Evolutionary conservation across 768 basidiomycete genomes (phyloP), one percentile per base, ranked within the genome.

Genomic region (Leccinum imitatum): DNA sequence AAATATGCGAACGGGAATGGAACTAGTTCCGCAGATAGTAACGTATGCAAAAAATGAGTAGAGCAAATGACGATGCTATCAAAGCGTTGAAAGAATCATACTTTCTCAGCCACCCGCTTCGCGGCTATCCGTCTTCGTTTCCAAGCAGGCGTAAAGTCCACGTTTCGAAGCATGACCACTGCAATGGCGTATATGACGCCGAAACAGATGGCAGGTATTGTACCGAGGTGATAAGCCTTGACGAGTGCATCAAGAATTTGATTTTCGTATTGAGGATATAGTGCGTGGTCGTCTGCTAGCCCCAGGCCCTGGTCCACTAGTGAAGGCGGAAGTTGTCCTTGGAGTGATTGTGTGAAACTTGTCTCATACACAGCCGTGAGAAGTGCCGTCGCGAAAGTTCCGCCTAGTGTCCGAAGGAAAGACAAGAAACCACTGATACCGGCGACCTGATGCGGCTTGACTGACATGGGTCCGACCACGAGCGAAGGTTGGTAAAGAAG

Each of bases 351-450:
- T 19, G 74, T 74, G 53, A 74, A 74, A 9, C 62, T 69, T 14
- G 73, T 74, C 56, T 74, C 73, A 6, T 66, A 74, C 13, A 74
- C 56, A 0, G 73, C 75, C 3, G 73, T 74, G 50, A 74, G 70
- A 39, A 74, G 75, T 7, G 75, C 74, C 5, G 73, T 76, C 8
- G 73, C 74, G 31, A 74, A 74, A 47, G 73, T 74, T 17, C 73
- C 73, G 2, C 73, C 73, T 0, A 74, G 59, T 14, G 73, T 74
- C 15, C 73, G 69, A n/a, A 74, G 68, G 52, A 74, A 74, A 5
- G 73, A 75, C 8, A 74, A 48, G 61, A 74, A 74, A 10, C 73
- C 73, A n/a, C 74, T 74, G 61, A 74, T 76, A 8, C 73, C 74
- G 4, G 73, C 73, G 30, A 74, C 54, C 55, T 74, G 74, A 23